Evolutionary conservation across 169 alveolate species (phyloP), one percentile per base, ranked within the genome.

Genomic region (Plasmodium vinckei): DNA sequence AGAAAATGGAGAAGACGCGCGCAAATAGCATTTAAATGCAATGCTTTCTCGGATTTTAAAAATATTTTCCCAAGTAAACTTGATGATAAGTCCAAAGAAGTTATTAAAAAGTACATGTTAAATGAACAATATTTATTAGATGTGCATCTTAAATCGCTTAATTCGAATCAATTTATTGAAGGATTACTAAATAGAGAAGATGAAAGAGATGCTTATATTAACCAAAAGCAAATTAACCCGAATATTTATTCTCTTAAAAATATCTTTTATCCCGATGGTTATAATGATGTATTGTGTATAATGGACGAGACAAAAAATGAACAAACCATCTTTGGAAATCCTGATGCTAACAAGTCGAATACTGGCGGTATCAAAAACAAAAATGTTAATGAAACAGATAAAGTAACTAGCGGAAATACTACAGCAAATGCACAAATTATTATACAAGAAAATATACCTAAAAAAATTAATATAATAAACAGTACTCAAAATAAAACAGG

Each of bases 121-220:
- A 59, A 89, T 88, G 92, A 92, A 69, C 64, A 88, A 87, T 69
- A 79, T 49, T 70, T 92, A 15, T 63, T 88, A 61, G 77, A 92
- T 87, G 27, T 92, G 49, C 92, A 92, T 67, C 82, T 92, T 59
- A 60, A 87, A 56, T 59, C 93, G 57, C 60, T 87, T 54, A 61
- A 87, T 44, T 86, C 89, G 25, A 69, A 68, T n/a, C 59, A 42
- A 15, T 63, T 75, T 75, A 67, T 87, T 54, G 72, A 77, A 84
- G 15, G 68, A 10, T 21, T 87, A 67, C 49, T 92, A 51, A 47
- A 19, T 54, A 61, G 89, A 47, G 69, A 86, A 39, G 42, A 33
- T 33, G 87, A 69, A 64, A 63, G 67, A 15, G 87, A 86, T 19
- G 75, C 69, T 46, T 86, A 86, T 46, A 51, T 63, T 42, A 65